Percentiles rank a stretch among this genome's conserved stretches.
Evolutionary conservation across 306 rosid genomes (phyloP).

Genomic region (Sesbania bispinosa): DNA sequence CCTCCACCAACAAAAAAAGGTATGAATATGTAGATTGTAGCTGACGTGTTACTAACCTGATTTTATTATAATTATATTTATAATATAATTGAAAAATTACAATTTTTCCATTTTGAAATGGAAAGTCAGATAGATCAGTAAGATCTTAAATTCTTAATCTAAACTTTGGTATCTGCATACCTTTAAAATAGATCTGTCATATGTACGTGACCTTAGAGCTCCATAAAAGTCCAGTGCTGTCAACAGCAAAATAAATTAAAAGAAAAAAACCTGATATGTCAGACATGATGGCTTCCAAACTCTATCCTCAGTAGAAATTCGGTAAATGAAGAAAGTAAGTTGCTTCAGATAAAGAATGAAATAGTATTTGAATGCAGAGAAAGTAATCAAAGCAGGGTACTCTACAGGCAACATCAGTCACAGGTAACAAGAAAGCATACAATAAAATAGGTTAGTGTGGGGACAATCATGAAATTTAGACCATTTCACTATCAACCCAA

Average conservation of each 20-base stretch:
- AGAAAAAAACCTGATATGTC: not conserved
- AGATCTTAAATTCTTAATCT: conserved; percentile 23
- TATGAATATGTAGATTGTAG: no score
- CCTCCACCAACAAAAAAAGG: no score
- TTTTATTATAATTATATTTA: no score
- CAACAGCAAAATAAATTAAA: conserved; percentile 31
- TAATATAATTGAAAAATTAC: not conserved
- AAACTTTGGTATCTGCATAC: conserved; percentile 43
- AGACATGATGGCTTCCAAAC: conserved; percentile 13
- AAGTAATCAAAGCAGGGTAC: conserved; percentile 5
- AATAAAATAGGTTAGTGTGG: conserved; percentile 23
- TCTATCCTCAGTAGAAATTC: conserved; percentile 1
- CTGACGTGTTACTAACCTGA: no score
- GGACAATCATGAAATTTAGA: conserved; percentile 11
- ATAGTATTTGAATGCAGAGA: not conserved
- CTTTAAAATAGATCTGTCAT: conserved; percentile 78
- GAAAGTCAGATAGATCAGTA: not conserved
- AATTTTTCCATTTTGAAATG: conserved; percentile 8
- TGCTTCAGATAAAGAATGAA: conserved; percentile 15
- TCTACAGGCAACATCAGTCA: not conserved
- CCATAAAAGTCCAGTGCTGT: conserved; percentile 98
- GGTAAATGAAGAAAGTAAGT: conserved; percentile 8
- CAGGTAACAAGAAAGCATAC: not conserved
- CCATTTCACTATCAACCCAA: no score
- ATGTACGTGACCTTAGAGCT: conserved; percentile 88